A percentile compares a stretch with the other conserved stretches of the same genome.
These are phyloP conservation scores for Cladophialophora chaetospira DNA, from an alignment of 2,329 filamentous ascomycete species.

Conservation along the genomic window DNA sequence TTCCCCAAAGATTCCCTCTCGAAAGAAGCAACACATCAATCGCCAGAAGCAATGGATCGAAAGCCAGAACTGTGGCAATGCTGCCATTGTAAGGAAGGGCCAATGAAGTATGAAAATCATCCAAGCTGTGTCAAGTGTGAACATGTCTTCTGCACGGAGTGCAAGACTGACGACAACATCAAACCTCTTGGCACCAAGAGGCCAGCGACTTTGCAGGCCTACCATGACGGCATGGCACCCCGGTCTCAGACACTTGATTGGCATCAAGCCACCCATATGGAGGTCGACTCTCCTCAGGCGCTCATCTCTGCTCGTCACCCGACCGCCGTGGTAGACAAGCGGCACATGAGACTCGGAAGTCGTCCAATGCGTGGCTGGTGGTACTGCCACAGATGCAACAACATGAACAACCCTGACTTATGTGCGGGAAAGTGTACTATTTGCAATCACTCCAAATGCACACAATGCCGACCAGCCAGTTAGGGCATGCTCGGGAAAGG, in stretches of 20 bases:
- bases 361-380: constrained; percentile 24
- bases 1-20: too few relatives aligned
- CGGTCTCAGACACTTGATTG: too few relatives aligned
- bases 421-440: constrained; percentile 15
- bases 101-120: constrained; percentile 4
- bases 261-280: too few relatives aligned
- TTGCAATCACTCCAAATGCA: constrained; percentile 22
- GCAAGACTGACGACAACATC: constrained; percentile 9
- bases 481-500: background rate
- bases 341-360: background rate
- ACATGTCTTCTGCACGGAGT: constrained; percentile 18
- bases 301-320: background rate
- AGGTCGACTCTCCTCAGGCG: too few relatives aligned
- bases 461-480: background rate
- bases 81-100: constrained; percentile 5
- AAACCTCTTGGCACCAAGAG: background rate
- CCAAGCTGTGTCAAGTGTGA: constrained; percentile 20
- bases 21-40: background rate
- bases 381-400: constrained; percentile 19
- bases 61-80: constrained; percentile 15
- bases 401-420: constrained; percentile 28
- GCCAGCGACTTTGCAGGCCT: background rate
- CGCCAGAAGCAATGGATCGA: background rate
- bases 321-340: background rate
- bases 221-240: background rate